phyloP scores from a whole-genome alignment of 768 basidiomycete genomes.

The Chiua virens region DNA sequence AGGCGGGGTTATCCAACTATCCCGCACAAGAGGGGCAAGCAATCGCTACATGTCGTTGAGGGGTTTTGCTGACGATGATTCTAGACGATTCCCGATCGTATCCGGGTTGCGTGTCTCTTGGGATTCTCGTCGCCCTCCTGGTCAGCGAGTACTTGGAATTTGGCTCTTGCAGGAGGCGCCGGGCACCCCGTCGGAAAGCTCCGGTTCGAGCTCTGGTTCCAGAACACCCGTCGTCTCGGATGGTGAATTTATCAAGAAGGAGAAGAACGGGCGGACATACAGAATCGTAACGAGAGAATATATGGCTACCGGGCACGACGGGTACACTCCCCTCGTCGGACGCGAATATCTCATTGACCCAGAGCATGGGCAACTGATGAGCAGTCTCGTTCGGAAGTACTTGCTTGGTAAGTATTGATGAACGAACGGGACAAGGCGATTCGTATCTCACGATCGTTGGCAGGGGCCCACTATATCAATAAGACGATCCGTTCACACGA shows the following conservation, averaged over 20 bases:
- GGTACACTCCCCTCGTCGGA: conserved; percentile 67
- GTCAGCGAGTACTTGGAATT: conserved; percentile 71
- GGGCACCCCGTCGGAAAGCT: conserved; percentile 19
- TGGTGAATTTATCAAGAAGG: conserved; percentile 54
- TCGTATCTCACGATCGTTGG: conserved; percentile 4
- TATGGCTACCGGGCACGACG: conserved; percentile 83
- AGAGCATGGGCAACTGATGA: conserved; percentile 79
- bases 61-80: not conserved
- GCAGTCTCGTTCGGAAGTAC: conserved; percentile 78
- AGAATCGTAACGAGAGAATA: conserved; percentile 86
- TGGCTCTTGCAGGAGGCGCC: conserved; percentile 50
- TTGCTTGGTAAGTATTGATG: conserved; percentile 57
- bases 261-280: conserved; percentile 59
- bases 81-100: conserved; percentile 84
- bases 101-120: conserved; percentile 83
- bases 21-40: conserved; percentile 88
- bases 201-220: conserved; percentile 19
- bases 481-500: conserved; percentile 47
- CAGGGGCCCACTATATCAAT: conserved; percentile 76
- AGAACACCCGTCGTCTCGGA: conserved; percentile 39
- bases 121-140: conserved; percentile 76
- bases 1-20: conserved; percentile 71
- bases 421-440: not conserved
- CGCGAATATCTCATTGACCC: conserved; percentile 75
- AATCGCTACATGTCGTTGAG: not conserved